A percentile compares a stretch with the other conserved stretches of the same genome.
Conservation (phyloP, 208 protist species). For the Porcisia hertigi region DNA sequence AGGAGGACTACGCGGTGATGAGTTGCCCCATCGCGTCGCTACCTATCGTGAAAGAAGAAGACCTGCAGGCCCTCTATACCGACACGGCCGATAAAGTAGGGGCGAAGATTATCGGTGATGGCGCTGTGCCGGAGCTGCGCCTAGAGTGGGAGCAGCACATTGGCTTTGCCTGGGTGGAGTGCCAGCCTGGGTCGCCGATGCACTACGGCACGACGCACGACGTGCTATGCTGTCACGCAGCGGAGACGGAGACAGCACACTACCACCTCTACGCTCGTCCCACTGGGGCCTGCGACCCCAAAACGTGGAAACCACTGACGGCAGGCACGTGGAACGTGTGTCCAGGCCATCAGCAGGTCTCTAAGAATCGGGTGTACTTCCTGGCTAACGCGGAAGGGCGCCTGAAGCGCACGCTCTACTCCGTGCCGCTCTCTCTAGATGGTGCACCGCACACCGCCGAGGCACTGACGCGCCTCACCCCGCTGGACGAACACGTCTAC, state of each 20-base stretch:
- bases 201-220: constrained; percentile 55
- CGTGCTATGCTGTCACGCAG: constrained; percentile 56
- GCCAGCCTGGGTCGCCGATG: constrained; percentile 44
- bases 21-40: constrained; percentile 60
- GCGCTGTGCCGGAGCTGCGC: constrained; percentile 11
- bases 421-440: constrained; percentile 34
- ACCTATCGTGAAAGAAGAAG: constrained; percentile 39
- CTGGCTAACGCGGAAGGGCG: constrained; percentile 62
- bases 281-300: neutral
- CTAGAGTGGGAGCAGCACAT: constrained; percentile 65
- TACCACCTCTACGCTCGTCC: constrained; percentile 62
- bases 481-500: constrained; percentile 57
- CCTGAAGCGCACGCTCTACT: constrained; percentile 58
- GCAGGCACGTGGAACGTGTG: constrained; percentile 72
- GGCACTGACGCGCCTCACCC: constrained; percentile 45
- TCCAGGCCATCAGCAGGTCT: constrained; percentile 24
- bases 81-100: constrained; percentile 16
- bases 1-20: constrained; percentile 67
- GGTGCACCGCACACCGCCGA: constrained; percentile 22
- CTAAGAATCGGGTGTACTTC: constrained; percentile 51
- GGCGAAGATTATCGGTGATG: constrained; percentile 18
- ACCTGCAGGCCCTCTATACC: constrained; percentile 30
- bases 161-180: constrained; percentile 81
- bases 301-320: constrained; percentile 66
- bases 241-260: constrained; percentile 59